A percentile compares a stretch with the other conserved stretches of the same genome.
Evolutionary conservation across 2,329 filamentous ascomycete species (phyloP).

Genomic region (Aspergillus clavatus): DNA sequence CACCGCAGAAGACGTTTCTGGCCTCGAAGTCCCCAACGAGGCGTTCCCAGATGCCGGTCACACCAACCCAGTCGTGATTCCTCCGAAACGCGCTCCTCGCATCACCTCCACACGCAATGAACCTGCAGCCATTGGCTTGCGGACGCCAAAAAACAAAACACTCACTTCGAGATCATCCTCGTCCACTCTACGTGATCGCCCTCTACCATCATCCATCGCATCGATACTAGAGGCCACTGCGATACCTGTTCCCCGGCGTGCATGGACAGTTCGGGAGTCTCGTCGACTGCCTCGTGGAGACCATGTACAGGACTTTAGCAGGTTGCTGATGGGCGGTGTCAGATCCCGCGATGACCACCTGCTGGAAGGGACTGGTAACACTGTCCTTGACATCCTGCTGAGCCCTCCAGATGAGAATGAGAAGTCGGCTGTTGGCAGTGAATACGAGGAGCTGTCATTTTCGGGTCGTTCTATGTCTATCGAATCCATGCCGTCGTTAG

Average conservation of each 20-base stretch:
- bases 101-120: slow-evolving; percentile 16
- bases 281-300: slow-evolving; percentile 39
- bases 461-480: slow-evolving; percentile 51
- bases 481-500: slow-evolving; percentile 55
- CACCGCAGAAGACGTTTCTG: slow-evolving; percentile 10
- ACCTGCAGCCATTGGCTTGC: slow-evolving; percentile 13
- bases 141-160: slow-evolving; percentile 16
- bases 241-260: slow-evolving; percentile 50
- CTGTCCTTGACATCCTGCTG: slow-evolving; percentile 52
- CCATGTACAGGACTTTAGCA: slow-evolving; percentile 49
- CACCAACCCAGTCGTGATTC: slow-evolving; percentile 34
- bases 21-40: slow-evolving; percentile 14
- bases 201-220: slow-evolving; percentile 52
- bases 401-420: slow-evolving; percentile 47
- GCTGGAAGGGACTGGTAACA: slow-evolving; percentile 38
- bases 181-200: slow-evolving; percentile 32
- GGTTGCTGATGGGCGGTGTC: slow-evolving; percentile 51
- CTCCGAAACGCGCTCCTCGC: slow-evolving; percentile 28
- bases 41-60: slow-evolving; percentile 15
- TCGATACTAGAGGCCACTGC: slow-evolving; percentile 56
- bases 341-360: slow-evolving; percentile 47
- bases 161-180: slow-evolving; percentile 25
- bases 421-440: slow-evolving; percentile 38
- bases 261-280: slow-evolving; percentile 36
- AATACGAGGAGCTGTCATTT: slow-evolving; percentile 40